Evolutionary conservation across 1,284 basidiomycete species (phyloP), one percentile per base, ranked within the genome.

Genomic region (Moesziomyces parantarcticus): DNA sequence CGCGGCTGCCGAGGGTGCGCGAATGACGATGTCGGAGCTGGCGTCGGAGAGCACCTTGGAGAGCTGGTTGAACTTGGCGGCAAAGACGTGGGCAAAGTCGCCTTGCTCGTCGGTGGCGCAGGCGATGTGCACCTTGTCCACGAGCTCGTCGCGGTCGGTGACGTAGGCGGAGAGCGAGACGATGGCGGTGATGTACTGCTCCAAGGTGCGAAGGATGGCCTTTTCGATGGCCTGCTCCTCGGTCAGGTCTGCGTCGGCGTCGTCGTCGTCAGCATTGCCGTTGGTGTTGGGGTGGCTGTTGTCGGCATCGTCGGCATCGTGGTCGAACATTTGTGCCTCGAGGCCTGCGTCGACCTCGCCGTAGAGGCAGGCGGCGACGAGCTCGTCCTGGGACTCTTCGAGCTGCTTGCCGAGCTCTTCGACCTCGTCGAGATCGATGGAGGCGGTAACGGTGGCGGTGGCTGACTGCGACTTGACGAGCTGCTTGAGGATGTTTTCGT

Each of bases 321-420:
- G 56, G 34, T 69, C 66, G 20, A 73, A 73, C 62, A 72, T 66
- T 32, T 59, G 58, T 3, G 54, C 61, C 34, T 73, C 60, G 36
- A 74, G 61, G 13, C 71, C 71, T 5, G 71, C 71, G 39, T 74
- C 61, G 6, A 53, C 60, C 41, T 72, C 76, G 7, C 67, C 77
- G 23, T 76, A 77, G 22, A 79, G 50, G 14, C 60, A 70, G 5
- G 75, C 61, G 5, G 75, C 72, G 5, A 76, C 74, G 2, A 79
- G 58, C 23, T 79, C 73, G 43, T 79, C 77, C 52, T 79, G 77
- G 5, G 75, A 58, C 44, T 77, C 72, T 40, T 68, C 70, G 16
- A 79, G 53, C 45, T 60, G 69, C 47, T 66, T 65, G 18, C 68
- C 64, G 10, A 66, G 50, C 42, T 72, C 65, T n/a, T 72, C 72